phyloP scores from a whole-genome alignment of 2,329 filamentous ascomycete species.

The Verticillium klebahnii region DNA sequence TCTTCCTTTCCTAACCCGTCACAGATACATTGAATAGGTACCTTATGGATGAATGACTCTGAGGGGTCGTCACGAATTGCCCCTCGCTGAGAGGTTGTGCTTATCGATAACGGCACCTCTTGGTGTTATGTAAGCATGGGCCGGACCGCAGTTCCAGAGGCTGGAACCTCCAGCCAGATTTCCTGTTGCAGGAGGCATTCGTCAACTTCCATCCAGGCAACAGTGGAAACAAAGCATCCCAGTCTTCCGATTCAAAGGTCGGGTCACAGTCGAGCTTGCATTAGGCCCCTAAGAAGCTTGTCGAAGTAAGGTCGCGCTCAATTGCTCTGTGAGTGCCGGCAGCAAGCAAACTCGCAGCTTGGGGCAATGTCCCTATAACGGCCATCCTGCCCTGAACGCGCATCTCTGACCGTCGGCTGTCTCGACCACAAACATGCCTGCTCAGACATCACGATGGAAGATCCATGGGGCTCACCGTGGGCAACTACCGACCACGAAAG shows the following conservation, averaged over 20 bases:
- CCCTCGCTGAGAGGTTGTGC: neutral
- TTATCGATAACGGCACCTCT: neutral
- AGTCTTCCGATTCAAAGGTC: too few relatives aligned
- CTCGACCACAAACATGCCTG: neutral
- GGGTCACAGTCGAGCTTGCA: neutral
- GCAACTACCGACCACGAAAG: constrained; percentile 37
- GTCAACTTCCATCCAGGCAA: neutral
- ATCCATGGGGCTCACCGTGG: constrained; percentile 62
- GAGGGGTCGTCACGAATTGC: neutral
- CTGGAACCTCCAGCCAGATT: neutral
- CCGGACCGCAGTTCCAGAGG: neutral
- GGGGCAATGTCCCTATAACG: neutral
- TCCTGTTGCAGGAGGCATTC: neutral
- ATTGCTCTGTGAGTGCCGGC: neutral
- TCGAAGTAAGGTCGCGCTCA: neutral
- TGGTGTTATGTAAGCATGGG: neutral
- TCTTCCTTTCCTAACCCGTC: neutral
- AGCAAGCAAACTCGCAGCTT: neutral
- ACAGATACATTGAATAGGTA: too few relatives aligned
- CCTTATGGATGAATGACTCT: neutral
- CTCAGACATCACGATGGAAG: constrained; percentile 41
- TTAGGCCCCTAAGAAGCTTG: neutral
- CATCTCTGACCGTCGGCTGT: neutral
- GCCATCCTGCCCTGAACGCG: neutral
- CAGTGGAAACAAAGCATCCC: neutral